Base-by-base conservation (phyloP, 139 green algal species). In the Chlorella ohadii region DNA sequence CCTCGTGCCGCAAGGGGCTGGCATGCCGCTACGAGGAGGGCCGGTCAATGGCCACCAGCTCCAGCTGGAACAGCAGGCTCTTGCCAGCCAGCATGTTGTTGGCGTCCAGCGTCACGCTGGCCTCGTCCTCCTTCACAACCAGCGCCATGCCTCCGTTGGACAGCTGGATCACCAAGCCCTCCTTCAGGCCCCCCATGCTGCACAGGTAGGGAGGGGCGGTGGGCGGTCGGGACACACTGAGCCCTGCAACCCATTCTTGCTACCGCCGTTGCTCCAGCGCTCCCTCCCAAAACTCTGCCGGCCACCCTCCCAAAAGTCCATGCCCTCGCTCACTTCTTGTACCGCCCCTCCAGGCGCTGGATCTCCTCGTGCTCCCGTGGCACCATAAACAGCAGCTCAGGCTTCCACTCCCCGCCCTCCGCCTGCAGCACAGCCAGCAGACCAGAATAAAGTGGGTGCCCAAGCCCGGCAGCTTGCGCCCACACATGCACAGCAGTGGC, bases 31-130 rank as follows among this genome's bases (percentile, higher is more conserved):
- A 2, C 51, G 19, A 59, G 51, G 51, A 36, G 39, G 57, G 16
- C 66, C 79, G 80, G 15, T 89, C 88, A n/a, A 96, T 91, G 36
- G 34, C 74, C 0, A 94, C 51, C 38, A 97, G 76, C 86, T 93
- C 88, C 72, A 97, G 75, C 78, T 96, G 90, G 71, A 97, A 97
- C 13, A 84, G 67, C 20, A 97, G 85, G 34, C 44, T 87, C 86
- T 96, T 95, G 27, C 94, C 94, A 3, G 93, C 92, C 87, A 97
- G 87, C 91, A 96, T 95, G 81, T 90, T 95, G 92, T 97, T 97
- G 64, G 94, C 94, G 57, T 97, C 94, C 73, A 97, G 86, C 85
- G 91, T 87, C 13, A 97, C 92, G 13, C 56, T 31, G 25, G 86
- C 79, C 28, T 92, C 88, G 27, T 72, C 65, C 16, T 91, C 44